Evolutionary conservation across 164 flowering plant species (phyloP).

Genomic region (Aristolochia contorta): DNA sequence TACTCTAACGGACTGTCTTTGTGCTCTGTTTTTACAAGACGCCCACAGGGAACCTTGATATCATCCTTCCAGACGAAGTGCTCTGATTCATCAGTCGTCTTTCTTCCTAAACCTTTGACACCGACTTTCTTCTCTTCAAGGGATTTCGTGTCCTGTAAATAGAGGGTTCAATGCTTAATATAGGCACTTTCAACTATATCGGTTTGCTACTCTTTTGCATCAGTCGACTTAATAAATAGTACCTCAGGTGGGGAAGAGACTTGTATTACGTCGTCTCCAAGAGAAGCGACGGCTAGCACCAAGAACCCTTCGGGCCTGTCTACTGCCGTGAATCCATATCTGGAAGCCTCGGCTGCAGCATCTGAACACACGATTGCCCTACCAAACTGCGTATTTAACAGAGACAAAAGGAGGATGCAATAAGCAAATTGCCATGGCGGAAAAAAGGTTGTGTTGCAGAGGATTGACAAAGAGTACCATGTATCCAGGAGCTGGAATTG

Average conservation of each 20-base stretch:
- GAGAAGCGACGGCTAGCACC: constrained; percentile 61
- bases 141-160: constrained; percentile 47
- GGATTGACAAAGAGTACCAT: constrained; percentile 40
- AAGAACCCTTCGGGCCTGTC: constrained; percentile 85
- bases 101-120: constrained; percentile 62
- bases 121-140: constrained; percentile 56
- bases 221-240: background rate
- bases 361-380: constrained; percentile 73
- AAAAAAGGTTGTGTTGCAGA: background rate
- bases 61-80: constrained; percentile 61
- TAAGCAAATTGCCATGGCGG: too few relatives aligned
- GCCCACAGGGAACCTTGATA: constrained; percentile 71
- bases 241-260: constrained; percentile 45
- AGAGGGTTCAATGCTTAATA: background rate
- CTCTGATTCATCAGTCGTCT: constrained; percentile 57
- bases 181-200: too few relatives aligned
- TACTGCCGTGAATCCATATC: constrained; percentile 73
- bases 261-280: constrained; percentile 45
- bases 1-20: constrained; percentile 60
- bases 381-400: constrained; percentile 44
- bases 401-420: background rate
- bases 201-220: too few relatives aligned
- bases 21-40: constrained; percentile 42
- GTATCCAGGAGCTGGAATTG: constrained; percentile 73
- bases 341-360: constrained; percentile 80